These are phyloP conservation scores for Phytophthora pluvialis DNA, from an alignment of 352 stramenopile species.

Conservation along the genomic window DNA sequence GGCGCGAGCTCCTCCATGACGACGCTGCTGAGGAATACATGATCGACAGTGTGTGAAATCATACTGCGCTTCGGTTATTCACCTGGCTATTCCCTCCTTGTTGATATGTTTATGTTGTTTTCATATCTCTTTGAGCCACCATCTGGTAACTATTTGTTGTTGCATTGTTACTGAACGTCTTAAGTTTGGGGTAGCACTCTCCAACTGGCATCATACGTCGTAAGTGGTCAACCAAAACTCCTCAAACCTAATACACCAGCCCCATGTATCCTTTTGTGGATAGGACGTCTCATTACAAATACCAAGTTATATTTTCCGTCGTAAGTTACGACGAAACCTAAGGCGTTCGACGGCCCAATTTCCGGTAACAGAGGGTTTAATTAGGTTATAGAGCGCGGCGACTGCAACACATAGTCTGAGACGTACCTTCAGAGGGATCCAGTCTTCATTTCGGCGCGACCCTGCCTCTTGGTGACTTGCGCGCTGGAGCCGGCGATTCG, in stretches of 20 bases:
- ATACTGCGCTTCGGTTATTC: background rate
- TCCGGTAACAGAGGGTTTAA: constrained; percentile 9
- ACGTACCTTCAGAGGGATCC: no score
- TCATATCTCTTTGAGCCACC: background rate
- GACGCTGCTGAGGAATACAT: no score
- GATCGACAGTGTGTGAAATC: background rate
- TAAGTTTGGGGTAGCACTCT: background rate
- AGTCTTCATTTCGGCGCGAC: no score
- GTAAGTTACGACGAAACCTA: constrained; percentile 6
- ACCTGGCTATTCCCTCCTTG: background rate
- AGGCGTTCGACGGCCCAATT: background rate
- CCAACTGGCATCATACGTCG: background rate
- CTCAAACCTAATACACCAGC: background rate
- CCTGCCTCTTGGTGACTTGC: no score
- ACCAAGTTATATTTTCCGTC: background rate
- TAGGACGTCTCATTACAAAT: background rate
- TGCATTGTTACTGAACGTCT: constrained; percentile 1
- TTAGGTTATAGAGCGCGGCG: no score
- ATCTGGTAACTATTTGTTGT: background rate
- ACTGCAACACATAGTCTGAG: no score
- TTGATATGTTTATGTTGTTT: background rate
- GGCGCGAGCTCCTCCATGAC: background rate
- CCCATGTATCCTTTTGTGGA: background rate
- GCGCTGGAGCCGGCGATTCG: no score
- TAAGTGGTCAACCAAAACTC: background rate